phyloP scores from a whole-genome alignment of 306 rosid species.

The Fagus sylvatica region DNA sequence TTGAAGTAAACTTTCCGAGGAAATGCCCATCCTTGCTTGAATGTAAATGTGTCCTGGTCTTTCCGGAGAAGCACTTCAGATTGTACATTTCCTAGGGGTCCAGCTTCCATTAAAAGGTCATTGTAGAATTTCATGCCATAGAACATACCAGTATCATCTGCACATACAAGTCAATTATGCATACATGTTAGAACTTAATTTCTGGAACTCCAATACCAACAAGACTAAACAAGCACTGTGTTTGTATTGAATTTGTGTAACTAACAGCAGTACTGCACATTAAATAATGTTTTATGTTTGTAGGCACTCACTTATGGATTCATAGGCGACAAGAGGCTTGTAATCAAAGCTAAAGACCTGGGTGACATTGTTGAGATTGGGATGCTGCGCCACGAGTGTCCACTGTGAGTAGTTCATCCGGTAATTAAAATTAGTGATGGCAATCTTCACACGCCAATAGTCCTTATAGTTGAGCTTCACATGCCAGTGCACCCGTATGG shows the following conservation, averaged over 20 bases:
- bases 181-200: background rate
- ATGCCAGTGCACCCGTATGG: slow-evolving; percentile 86
- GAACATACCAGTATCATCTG: slow-evolving; percentile 98
- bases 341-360: slow-evolving; percentile 90
- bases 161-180: slow-evolving; percentile 19
- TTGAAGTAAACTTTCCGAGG: slow-evolving; percentile 91
- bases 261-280: too few species aligned
- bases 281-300: background rate
- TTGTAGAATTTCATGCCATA: slow-evolving; percentile 89
- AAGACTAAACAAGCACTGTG: background rate
- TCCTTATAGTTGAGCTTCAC: slow-evolving; percentile 74
- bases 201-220: background rate
- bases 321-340: slow-evolving; percentile 79
- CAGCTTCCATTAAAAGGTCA: slow-evolving; percentile 87
- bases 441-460: slow-evolving; percentile 84
- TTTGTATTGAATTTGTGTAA: background rate
- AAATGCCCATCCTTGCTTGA: slow-evolving; percentile 93
- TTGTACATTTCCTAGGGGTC: slow-evolving; percentile 82
- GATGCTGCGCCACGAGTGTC: slow-evolving; percentile 87
- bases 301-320: slow-evolving; percentile 71
- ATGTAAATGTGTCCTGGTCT: slow-evolving; percentile 67
- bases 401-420: slow-evolving; percentile 71
- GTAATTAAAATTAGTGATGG: slow-evolving; percentile 78
- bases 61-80: slow-evolving; percentile 82
- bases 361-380: slow-evolving; percentile 86